Evolutionary conservation across 2,329 filamentous ascomycete species (phyloP), one percentile per base, ranked within the genome.

Genomic region (Fusarium pseudograminearum): DNA sequence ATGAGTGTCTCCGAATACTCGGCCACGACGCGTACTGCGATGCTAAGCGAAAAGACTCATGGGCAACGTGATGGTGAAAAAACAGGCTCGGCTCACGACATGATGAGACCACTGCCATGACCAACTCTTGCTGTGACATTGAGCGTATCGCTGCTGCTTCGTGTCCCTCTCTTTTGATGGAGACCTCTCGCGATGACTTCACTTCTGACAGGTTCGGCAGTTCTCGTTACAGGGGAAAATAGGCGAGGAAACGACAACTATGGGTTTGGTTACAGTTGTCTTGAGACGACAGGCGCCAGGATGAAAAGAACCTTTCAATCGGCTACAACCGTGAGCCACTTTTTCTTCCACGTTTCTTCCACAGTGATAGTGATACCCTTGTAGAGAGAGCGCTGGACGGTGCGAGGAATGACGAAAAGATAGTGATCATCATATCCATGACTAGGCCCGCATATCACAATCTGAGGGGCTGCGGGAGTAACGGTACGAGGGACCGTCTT

Each of bases 151-250:
- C 56, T 33, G 47, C 44, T 40, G 47, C 55, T 22, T 53, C 20
- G 42, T 56, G 41, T 48, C 38, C 48, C 48, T 52, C 47, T 51
- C 24, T 58, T 33, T 52, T 58, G 45, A 52, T 57, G 33, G 50
- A 57, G 42, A 40, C 54, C 50, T 65, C 58, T 63, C 67, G 71
- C 68, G 70, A 74, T 73, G 68, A 73, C 72, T 74, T 74, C 72
- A 73, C 59, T 56, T 56, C 57, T 55, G 56, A 54, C 60, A 50
- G 60, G 60, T 16, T 40, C 60, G n/a, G 52, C 48, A 58, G 22
- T 51, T 40, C 34, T 52, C 28, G 28, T 18, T 61, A 36, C 52
- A 38, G 48, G 53, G 58, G 48, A 61, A 57, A 24, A 52, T 47
- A 69, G 38, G 52, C 40, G 28, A 54, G 55, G 41, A 38, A 38